Conservation (phyloP, 257 asterid genomes). For the Misopates orontium region DNA sequence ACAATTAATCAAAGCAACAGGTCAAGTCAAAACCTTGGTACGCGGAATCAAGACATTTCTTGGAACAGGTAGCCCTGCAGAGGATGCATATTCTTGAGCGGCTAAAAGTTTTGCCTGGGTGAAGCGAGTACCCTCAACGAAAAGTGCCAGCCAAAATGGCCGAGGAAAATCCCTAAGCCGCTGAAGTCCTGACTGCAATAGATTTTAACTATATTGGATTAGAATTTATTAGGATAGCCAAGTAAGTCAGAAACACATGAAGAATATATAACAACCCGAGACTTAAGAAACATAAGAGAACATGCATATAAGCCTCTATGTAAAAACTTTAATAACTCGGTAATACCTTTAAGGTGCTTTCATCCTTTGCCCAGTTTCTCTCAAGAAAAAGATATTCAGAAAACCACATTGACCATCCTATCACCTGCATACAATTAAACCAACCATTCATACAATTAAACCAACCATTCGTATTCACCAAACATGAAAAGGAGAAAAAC, state of each 20-base stretch:
- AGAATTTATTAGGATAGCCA: conserved; percentile 13
- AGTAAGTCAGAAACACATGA: conserved; percentile 11
- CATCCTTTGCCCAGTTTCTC: conserved; percentile 68
- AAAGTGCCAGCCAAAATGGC: conserved; percentile 67
- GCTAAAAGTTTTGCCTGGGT: conserved; percentile 70
- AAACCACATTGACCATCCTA: conserved; percentile 79
- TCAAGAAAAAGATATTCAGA: conserved; percentile 62
- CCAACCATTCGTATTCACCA: conserved; percentile 6
- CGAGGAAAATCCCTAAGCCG: conserved; percentile 50
- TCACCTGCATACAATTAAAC: conserved; percentile 41
- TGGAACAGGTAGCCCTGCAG: conserved; percentile 58
- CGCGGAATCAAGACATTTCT: conserved; percentile 65
- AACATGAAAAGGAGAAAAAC: background rate
- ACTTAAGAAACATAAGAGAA: background rate
- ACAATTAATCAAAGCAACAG: background rate
- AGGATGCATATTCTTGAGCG: conserved; percentile 65
- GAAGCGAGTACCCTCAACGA: conserved; percentile 72
- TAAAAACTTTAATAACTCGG: conserved; percentile 9
- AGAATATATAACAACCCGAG: background rate
- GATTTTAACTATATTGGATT: conserved; percentile 6
- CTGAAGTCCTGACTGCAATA: conserved; percentile 57
- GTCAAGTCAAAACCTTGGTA: conserved; percentile 45
- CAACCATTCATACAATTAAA: conserved; percentile 17
- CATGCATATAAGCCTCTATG: background rate
- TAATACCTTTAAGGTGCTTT: conserved; percentile 57